Evolutionary conservation across 495 filamentous ascomycete species (phyloP).

Genomic region (Trichocladium antarcticum): DNA sequence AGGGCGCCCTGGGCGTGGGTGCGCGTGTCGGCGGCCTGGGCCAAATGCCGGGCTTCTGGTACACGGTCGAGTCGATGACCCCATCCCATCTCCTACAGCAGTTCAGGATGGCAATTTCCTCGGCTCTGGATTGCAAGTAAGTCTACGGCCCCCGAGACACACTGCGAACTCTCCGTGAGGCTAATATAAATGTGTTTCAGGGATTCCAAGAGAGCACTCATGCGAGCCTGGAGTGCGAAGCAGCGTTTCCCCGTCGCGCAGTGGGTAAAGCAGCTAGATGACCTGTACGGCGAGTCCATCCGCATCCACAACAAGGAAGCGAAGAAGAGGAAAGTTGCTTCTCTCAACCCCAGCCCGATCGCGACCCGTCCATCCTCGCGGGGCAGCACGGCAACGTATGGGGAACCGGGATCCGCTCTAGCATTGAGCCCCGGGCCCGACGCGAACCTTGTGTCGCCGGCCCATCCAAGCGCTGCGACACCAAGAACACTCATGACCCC

Average conservation of each 20-base stretch:
- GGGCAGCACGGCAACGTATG: constrained; percentile 11
- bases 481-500: constrained; percentile 13
- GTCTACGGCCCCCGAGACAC: too few species aligned
- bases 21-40: constrained; percentile 58
- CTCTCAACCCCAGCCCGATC: constrained; percentile 12
- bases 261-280: constrained; percentile 54
- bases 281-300: constrained; percentile 45
- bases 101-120: constrained; percentile 57
- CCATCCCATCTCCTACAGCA: constrained; percentile 61
- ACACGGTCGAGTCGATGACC: constrained; percentile 56
- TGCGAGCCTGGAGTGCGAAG: constrained; percentile 65
- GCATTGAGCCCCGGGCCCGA: constrained; percentile 15
- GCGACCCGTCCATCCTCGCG: constrained; percentile 18
- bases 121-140: constrained; percentile 50
- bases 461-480: constrained; percentile 2
- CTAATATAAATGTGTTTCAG: too few species aligned
- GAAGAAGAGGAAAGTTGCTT: constrained; percentile 25
- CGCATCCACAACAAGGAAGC: constrained; percentile 29
- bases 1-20: constrained; percentile 66
- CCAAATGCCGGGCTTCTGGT: constrained; percentile 75
- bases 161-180: too few species aligned
- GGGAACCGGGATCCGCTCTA: constrained; percentile 4
- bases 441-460: constrained; percentile 11
- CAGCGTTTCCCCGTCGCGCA: constrained; percentile 67
- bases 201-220: constrained; percentile 42